Conservation (phyloP, 768 basidiomycete species). For the Phlebiopsis flavidoalba region DNA sequence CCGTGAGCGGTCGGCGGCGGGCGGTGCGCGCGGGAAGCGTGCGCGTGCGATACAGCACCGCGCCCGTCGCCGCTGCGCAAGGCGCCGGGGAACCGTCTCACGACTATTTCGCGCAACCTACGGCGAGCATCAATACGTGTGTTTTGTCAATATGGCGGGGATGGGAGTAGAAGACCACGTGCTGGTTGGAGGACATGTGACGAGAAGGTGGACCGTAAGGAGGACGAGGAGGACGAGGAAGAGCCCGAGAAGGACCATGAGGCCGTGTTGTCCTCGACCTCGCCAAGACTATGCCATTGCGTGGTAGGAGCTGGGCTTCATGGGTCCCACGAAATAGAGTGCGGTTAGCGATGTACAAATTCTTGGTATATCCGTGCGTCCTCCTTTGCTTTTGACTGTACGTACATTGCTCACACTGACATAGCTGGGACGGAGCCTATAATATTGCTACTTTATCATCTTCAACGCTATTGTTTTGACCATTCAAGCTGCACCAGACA, state of each 20-base stretch:
- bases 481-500: conserved; percentile 65
- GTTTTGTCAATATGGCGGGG: conserved; percentile 72
- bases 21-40: conserved; percentile 32
- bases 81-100: conserved; percentile 55
- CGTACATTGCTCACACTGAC: background rate
- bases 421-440: conserved; percentile 82
- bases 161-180: conserved; percentile 56
- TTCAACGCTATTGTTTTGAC: conserved; percentile 78
- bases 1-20: conserved; percentile 40
- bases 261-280: conserved; percentile 34
- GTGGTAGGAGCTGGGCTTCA: conserved; percentile 72
- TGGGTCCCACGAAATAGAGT: conserved; percentile 66
- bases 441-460: conserved; percentile 80
- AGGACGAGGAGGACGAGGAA: conserved; percentile 20
- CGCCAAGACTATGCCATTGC: conserved; percentile 44
- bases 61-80: conserved; percentile 57
- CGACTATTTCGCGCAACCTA: conserved; percentile 50
- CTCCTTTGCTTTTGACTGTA: background rate
- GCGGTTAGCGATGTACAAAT: conserved; percentile 57
- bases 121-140: conserved; percentile 70
- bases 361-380: conserved; percentile 70
- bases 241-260: conserved; percentile 25
- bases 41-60: conserved; percentile 47
- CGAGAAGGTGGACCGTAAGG: conserved; percentile 11
- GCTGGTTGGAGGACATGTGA: conserved; percentile 46